Evolutionary conservation across 257 asterid species (phyloP).

Genomic region (Leonotis leonurus): DNA sequence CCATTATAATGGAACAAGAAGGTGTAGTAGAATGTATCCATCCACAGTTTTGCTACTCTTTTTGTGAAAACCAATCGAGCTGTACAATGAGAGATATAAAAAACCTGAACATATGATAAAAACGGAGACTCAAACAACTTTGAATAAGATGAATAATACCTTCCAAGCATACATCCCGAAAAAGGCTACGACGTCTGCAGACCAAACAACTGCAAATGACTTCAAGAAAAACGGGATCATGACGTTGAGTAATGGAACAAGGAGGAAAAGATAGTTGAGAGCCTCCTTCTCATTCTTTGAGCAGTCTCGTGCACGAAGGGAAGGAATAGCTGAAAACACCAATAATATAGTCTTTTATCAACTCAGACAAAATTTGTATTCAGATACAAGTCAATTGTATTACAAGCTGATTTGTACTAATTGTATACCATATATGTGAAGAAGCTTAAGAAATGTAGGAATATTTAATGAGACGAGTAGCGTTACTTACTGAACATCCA

Average conservation of each 20-base stretch:
- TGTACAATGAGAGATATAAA: constrained; percentile 4
- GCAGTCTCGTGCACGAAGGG: constrained; percentile 95
- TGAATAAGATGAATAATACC: constrained; percentile 31
- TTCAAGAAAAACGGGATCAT: constrained; percentile 77
- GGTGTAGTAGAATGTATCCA: neutral
- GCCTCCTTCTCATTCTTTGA: constrained; percentile 97
- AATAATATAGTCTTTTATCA: neutral
- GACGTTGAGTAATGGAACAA: constrained; percentile 72
- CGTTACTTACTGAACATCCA: constrained; percentile 95
- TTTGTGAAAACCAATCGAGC: constrained; percentile 45
- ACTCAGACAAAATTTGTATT: too few species aligned
- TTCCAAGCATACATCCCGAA: constrained; percentile 96
- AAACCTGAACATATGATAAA: neutral
- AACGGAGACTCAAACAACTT: neutral
- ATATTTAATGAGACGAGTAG: neutral
- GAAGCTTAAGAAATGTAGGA: neutral
- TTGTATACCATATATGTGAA: too few species aligned
- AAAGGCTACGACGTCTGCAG: constrained; percentile 70
- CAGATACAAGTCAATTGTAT: too few species aligned
- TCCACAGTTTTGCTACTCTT: constrained; percentile 17
- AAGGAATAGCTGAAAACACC: constrained; percentile 72
- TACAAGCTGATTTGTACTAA: neutral
- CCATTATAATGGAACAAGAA: neutral
- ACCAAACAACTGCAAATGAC: constrained; percentile 96
- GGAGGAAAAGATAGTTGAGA: constrained; percentile 77